Base-by-base conservation (phyloP, 2,329 filamentous ascomycete species). In the Fusarium nematophilum region DNA sequence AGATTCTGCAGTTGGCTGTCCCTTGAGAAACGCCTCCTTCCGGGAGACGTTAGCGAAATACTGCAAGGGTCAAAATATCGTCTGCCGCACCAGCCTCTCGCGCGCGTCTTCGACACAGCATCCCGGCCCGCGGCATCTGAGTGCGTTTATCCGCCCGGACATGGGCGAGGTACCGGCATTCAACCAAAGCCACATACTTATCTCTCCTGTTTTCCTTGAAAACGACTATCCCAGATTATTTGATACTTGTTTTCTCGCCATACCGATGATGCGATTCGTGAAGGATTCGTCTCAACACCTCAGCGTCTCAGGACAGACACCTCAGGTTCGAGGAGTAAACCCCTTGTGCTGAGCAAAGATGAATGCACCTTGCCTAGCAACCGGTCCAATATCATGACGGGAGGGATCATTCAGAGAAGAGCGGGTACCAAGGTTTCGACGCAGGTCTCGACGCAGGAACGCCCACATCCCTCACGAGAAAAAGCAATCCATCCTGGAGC, bases 341-440 rank as follows among this genome's bases (percentile, higher is more conserved):
- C 15, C 44, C 31, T 47, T 38, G 17, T 38, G 44, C 36, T 25
- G 13, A 21, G 29, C 17, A 30, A 21, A 21, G 18, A 11, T 30
- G 13, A 11, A 38, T 38, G 44, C 44, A 38, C 36, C 21, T 52
- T 47, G 38, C 27, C 31, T 18, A 9, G 14, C 17, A 17, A 25
- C 27, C 40, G 33, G 31, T 56, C 46, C 46, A 49, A 21, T 30
- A 15, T 14, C 44, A 39, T 42, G 43, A 48, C 34, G 30, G 27
- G 38, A 42, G 46, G 18, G 58, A 52, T 58, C 54, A 13, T 45
- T 46, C 23, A 47, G 18, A 39, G 58, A 48, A 34, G 39, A 37
- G 27, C 15, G 9, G 53, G 18, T 45, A 36, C 26, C n/a, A 46
- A 17, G 43, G 42, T 14, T n/a, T n/a, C n/a, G n/a, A n/a, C n/a